phyloP scores from a whole-genome alignment of 306 rosid species.

The Lotus japonicus region DNA sequence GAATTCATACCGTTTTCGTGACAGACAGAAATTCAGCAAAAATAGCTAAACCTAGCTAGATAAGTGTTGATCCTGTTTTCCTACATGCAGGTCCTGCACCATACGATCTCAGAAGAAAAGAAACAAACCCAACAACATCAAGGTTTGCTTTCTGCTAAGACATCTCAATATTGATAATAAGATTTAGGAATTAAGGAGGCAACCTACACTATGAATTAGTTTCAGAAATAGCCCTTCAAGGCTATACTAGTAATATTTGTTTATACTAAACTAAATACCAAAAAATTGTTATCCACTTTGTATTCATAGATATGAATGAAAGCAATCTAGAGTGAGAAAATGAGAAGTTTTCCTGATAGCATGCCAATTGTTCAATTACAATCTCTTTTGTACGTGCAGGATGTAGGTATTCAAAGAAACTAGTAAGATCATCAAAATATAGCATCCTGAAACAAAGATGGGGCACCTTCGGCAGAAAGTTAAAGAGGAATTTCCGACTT shows the following conservation, averaged over 20 bases:
- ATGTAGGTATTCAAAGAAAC: constrained; percentile 31
- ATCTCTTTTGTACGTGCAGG: constrained; percentile 39
- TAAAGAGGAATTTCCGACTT: constrained; percentile 52
- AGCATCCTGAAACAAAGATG: constrained; percentile 47
- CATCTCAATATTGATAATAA: constrained; percentile 3
- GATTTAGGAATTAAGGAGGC: background rate
- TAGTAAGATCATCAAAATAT: constrained; percentile 39
- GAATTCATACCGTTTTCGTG: background rate
- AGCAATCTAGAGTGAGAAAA: background rate
- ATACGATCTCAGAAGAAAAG: constrained; percentile 37
- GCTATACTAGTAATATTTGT: background rate
- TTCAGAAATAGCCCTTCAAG: background rate
- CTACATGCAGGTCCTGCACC: constrained; percentile 50
- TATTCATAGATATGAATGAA: background rate
- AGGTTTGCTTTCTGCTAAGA: constrained; percentile 38
- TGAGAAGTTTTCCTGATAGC: background rate
- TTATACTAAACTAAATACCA: background rate
- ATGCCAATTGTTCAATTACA: constrained; percentile 4
- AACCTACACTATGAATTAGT: background rate
- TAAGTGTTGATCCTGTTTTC: constrained; percentile 15
- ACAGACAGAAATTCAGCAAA: background rate
- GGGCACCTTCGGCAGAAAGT: constrained; percentile 40
- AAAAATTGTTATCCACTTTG: background rate
- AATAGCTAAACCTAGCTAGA: background rate
- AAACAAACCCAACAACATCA: constrained; percentile 22